Base-by-base conservation (phyloP, 257 asterid species). In the Solanum pimpinellifolium region DNA sequence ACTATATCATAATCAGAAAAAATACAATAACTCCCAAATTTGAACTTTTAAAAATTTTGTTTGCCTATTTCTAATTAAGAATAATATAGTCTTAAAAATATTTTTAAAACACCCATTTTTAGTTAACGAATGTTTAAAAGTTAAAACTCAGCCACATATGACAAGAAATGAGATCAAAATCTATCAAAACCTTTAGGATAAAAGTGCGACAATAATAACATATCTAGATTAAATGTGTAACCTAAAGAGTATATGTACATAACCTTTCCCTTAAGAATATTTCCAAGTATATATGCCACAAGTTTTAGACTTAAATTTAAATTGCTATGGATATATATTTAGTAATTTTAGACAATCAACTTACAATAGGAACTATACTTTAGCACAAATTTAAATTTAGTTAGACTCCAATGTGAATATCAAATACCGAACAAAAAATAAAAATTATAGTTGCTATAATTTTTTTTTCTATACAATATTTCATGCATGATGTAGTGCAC, bases 341-440 rank as follows among this genome's bases (percentile, higher is more conserved):
- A 0, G 0, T 73, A 35, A 44, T 20, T 27, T 18, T 37, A 73
- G 81, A 37, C 42, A 70, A 31, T 16, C 77, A 66, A 66, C 6
- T 66, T 66, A 66, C 35, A 66, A 60, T 60, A 60, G 29, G 10
- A 60, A 23, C 2, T 52, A 52, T 52, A 49, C 9, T 52, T 2
- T 27, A 7, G 23, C 9, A 52, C 1, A 3, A 52, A 52, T 52
- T 52, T 1, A 0, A 0, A 52, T 52, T 52, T 15, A 52, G 23
- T 52, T 2, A 52, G 3, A 52, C 9, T 52, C 2, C 0, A 16
- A 15, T 15, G 0, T 16, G 0, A 1, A 16, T 52, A 52, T 49
- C 9, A 16, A 0, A 52, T 52, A 52, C 0, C 1, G 6, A 1
- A 16, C 1, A 9, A 0, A 52, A 16, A 52, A 52, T 4, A 6